Percentiles rank a stretch among this genome's conserved stretches.
phyloP scores from a whole-genome alignment of 148 eudicot species.

The Chenopodium album region DNA sequence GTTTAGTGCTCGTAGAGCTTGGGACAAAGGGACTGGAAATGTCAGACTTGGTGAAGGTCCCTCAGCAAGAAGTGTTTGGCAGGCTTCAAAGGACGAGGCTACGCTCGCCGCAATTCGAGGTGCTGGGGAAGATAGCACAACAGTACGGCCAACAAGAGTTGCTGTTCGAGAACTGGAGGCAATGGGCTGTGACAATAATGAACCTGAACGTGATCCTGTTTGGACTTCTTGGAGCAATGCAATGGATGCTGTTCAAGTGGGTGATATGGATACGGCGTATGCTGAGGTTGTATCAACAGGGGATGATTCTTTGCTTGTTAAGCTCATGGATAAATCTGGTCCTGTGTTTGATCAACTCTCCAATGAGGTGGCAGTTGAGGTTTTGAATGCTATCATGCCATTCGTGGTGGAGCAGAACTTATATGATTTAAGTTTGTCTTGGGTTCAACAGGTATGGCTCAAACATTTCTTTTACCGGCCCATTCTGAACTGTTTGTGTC shows the following conservation, averaged over 20 bases:
- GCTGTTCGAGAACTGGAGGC: constrained; percentile 76
- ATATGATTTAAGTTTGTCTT: constrained; percentile 68
- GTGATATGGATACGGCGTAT: constrained; percentile 88
- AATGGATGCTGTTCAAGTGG: constrained; percentile 85
- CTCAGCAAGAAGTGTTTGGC: constrained; percentile 98
- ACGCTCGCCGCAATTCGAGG: constrained; percentile 90
- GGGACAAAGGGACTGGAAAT: constrained; percentile 72
- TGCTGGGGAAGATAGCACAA: constrained; percentile 85
- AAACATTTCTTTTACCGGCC: not conserved
- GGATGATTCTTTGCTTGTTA: constrained; percentile 82
- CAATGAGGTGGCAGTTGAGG: constrained; percentile 73
- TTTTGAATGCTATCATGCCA: constrained; percentile 69
- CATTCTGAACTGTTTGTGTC: not conserved
- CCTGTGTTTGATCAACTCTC: constrained; percentile 86
- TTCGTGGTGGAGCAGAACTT: constrained; percentile 74
- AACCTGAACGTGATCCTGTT: constrained; percentile 68
- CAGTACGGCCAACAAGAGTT: constrained; percentile 54
- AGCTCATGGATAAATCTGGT: constrained; percentile 92
- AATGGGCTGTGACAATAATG: constrained; percentile 52
- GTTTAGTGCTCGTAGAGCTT: constrained; percentile 59
- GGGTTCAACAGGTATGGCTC: constrained; percentile 90
- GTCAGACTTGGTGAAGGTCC: constrained; percentile 93
- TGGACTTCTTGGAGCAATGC: constrained; percentile 98
- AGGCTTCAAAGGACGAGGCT: constrained; percentile 98
- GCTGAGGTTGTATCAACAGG: constrained; percentile 83